Evolutionary conservation across 2,329 filamentous ascomycete species (phyloP).

Genomic region (Epichloe bromicola): DNA sequence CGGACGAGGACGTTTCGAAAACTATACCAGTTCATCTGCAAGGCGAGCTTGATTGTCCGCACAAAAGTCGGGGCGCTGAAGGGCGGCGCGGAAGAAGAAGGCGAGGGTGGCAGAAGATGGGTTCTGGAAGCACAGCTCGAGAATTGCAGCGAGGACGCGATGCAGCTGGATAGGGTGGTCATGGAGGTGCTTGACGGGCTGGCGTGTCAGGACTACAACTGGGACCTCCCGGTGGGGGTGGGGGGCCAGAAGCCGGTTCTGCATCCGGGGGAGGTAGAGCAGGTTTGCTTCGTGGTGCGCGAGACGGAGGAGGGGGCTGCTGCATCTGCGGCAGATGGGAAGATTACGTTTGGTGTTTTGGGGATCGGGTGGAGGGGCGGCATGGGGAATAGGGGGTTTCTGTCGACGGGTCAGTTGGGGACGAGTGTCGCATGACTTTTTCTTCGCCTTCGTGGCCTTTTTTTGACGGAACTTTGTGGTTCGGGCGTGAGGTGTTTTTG

Average conservation of each 20-base stretch:
- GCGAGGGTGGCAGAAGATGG: slow-evolving; percentile 34
- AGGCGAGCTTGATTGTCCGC: slow-evolving; percentile 76
- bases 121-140: slow-evolving; percentile 89
- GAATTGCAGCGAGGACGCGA: slow-evolving; percentile 75
- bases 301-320: slow-evolving; percentile 26
- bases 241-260: slow-evolving; percentile 38
- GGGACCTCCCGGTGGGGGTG: slow-evolving; percentile 25
- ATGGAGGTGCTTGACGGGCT: slow-evolving; percentile 41
- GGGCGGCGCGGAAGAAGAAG: slow-evolving; percentile 2
- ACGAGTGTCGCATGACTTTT: slow-evolving; percentile 25
- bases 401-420: slow-evolving; percentile 75
- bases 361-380: slow-evolving; percentile 79
- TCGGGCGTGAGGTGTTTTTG: no score
- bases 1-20: slow-evolving; percentile 82
- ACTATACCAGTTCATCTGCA: slow-evolving; percentile 91
- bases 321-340: slow-evolving; percentile 32
- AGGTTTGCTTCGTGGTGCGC: slow-evolving; percentile 51
- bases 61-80: slow-evolving; percentile 67
- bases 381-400: slow-evolving; percentile 78
- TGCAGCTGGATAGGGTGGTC: slow-evolving; percentile 59
- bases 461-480: neutral
- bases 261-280: slow-evolving; percentile 48
- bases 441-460: no score
- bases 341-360: slow-evolving; percentile 64
- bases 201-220: slow-evolving; percentile 42